Evolutionary conservation across 139 green algal genomes (phyloP), one percentile per base, ranked within the genome.

Genomic region (Tetradesmus obliquus): DNA sequence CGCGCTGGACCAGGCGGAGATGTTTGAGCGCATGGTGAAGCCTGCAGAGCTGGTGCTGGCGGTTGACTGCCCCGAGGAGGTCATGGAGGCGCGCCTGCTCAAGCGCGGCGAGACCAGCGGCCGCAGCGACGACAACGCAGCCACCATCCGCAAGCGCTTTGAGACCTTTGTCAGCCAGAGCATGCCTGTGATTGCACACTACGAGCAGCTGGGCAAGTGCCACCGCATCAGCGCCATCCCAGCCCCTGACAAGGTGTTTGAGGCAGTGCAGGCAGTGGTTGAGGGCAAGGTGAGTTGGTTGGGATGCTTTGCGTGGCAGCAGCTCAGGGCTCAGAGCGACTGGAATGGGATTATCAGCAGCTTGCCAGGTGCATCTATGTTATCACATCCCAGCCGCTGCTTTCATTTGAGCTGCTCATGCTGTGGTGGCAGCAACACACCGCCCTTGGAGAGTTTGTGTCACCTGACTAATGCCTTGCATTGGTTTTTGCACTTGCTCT

Each of bases 61-160:
- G 90, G 97, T 98, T 92, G 96, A 98, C 92, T 98, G 96, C 92
- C 95, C 96, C 8, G 95, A 97, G 89, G 96, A 97, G 12, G 96
- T 97, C 62, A 98, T 99, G 97, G 94, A 97, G 94, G 93, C 95
- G 94, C 96, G 98, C 19, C 93, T 99, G 93, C 94, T 99, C 51
- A 95, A 96, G 57, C 95, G 98, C 62, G 95, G 97, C 10, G 95
- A 99, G 92, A 98, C 96, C 86, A 96, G 94, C 74, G 98, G 98
- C 1, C 95, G 98, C 60, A 96, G 95, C 58, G 98, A 99, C 84
- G 98, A 99, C 95, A 99, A 99, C 93, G 93, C 93, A 4, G 96
- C 98, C 69, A 99, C 97, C 53, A 99, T 99, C 91, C 92, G 92
- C 54, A 99, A 99, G 94, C 96, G 98, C 51, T 99, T 99, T 93